A percentile compares a stretch with the other conserved stretches of the same genome.
Evolutionary conservation across 192 early-diverging fungal species (phyloP).

Genomic region (Entomortierella beljakovae): DNA sequence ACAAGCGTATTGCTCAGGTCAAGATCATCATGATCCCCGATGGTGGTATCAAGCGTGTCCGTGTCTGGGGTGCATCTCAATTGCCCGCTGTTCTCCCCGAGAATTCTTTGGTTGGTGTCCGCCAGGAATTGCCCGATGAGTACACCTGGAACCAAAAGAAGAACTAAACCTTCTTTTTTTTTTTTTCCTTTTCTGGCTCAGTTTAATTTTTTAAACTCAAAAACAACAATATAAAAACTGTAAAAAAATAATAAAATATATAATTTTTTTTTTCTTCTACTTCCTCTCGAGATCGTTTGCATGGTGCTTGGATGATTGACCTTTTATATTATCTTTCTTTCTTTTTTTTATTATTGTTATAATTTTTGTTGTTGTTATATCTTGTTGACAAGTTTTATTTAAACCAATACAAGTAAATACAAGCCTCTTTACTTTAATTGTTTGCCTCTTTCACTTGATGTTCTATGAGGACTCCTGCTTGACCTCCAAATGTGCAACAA

Average conservation of each 20-base stretch:
- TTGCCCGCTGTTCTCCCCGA: constrained; percentile 50
- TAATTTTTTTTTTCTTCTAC: too few species aligned
- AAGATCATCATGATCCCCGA: constrained; percentile 79
- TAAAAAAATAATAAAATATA: too few species aligned
- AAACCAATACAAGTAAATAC: neutral
- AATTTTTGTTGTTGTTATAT: neutral
- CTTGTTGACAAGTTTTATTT: neutral
- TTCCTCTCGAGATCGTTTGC: too few species aligned
- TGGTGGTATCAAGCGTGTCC: constrained; percentile 90
- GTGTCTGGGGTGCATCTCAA: constrained; percentile 76
- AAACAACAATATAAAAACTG: too few species aligned
- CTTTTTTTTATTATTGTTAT: too few species aligned
- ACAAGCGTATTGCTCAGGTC: constrained; percentile 53
- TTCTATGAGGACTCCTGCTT: constrained; percentile 36
- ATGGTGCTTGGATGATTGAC: too few species aligned
- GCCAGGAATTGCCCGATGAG: constrained; percentile 54
- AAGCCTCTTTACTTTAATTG: too few species aligned
- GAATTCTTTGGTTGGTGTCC: constrained; percentile 45
- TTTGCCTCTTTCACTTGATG: too few species aligned
- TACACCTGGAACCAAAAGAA: constrained; percentile 54
- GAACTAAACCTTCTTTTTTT: neutral
- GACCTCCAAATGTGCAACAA: constrained; percentile 51
- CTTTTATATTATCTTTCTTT: too few species aligned
- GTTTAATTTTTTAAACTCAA: too few species aligned
- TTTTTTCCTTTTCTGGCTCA: neutral